phyloP scores from a whole-genome alignment of 2,329 filamentous ascomycete species.

The Keithomyces neogunnii region DNA sequence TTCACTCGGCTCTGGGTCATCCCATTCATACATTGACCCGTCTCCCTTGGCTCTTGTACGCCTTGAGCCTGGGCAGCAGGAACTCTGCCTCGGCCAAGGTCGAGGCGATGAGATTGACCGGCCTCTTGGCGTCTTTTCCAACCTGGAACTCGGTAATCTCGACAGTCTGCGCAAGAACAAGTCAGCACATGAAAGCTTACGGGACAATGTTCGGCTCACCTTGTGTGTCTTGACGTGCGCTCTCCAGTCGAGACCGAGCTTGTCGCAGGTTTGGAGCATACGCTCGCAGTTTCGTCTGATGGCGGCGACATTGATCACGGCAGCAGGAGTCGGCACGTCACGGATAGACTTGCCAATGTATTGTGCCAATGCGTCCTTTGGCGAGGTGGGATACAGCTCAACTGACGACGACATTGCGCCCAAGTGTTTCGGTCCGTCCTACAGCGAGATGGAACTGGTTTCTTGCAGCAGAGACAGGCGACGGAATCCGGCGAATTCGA shows the following conservation, averaged over 20 bases:
- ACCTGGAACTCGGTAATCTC: constrained; percentile 63
- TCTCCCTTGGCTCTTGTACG: constrained; percentile 45
- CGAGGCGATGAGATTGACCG: constrained; percentile 59
- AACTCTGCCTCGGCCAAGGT: constrained; percentile 68
- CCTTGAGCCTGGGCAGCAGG: constrained; percentile 49
- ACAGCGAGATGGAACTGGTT: no score
- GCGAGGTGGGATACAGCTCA: constrained; percentile 15
- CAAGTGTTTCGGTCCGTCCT: neutral
- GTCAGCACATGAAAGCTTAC: neutral
- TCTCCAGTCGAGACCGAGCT: constrained; percentile 57
- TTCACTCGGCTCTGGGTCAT: no score
- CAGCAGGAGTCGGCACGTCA: constrained; percentile 56
- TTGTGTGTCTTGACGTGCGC: constrained; percentile 83
- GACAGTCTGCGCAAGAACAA: constrained; percentile 41
- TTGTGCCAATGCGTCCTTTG: constrained; percentile 14
- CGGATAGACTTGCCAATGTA: constrained; percentile 49
- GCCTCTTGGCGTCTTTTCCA: constrained; percentile 38
- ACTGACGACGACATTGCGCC: constrained; percentile 11
- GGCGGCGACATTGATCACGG: constrained; percentile 59
- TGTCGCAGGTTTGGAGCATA: constrained; percentile 58
- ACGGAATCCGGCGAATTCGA: no score
- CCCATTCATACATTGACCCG: constrained; percentile 45
- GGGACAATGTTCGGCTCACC: constrained; percentile 29
- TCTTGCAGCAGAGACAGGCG: no score
- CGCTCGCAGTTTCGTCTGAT: constrained; percentile 58